These are phyloP conservation scores for Helicostylum pulchrum DNA, from an alignment of 192 early-diverging fungal genomes.

Conservation along the genomic window DNA sequence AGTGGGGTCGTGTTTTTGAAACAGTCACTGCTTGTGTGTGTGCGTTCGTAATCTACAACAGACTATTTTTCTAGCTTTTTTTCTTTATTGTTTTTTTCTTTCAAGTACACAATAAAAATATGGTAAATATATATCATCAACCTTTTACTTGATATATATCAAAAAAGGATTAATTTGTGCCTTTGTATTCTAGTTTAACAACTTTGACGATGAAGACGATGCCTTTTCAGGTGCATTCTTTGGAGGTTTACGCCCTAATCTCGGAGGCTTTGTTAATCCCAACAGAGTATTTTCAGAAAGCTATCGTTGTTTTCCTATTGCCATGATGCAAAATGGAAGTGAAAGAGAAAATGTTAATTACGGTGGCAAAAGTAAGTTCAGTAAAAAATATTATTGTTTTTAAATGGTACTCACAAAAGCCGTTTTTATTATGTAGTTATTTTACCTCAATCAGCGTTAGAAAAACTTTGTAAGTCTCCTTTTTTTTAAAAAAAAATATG, in stretches of 20 bases:
- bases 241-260: conserved; percentile 17
- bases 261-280: conserved; percentile 27
- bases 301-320: conserved; percentile 70
- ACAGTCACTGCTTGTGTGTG: no score
- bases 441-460: conserved; percentile 71
- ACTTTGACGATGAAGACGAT: conserved; percentile 30
- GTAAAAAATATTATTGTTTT: background rate
- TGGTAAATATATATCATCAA: no score
- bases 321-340: conserved; percentile 69
- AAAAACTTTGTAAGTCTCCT: conserved; percentile 54
- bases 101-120: no score
- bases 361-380: conserved; percentile 74
- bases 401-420: background rate
- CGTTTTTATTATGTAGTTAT: conserved; percentile 51
- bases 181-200: background rate
- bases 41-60: no score
- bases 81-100: no score
- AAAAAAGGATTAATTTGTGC: no score
- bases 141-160: no score
- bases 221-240: conserved; percentile 22
- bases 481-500: background rate
- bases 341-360: conserved; percentile 71
- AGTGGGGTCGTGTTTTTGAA: no score
- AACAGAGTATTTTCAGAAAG: conserved; percentile 47
- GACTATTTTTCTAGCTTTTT: no score